Percentiles rank a stretch among this genome's conserved stretches.
Evolutionary conservation across 371 early-diverging fungal genomes (phyloP).

Genomic region (Lichtheimia corymbifera): DNA sequence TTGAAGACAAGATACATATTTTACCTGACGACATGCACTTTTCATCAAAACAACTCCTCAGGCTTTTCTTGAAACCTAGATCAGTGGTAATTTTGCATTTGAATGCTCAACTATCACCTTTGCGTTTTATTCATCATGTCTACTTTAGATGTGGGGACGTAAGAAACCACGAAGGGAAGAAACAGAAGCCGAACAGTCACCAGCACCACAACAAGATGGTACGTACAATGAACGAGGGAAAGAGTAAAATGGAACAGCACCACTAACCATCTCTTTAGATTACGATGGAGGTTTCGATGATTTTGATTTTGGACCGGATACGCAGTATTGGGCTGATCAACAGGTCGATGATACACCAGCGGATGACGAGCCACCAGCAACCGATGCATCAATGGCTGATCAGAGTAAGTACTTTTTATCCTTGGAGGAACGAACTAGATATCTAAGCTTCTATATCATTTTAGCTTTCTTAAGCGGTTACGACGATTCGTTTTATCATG

Average conservation of each 20-base stretch:
- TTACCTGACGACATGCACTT: conserved; percentile 91
- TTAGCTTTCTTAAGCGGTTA: conserved; percentile 21
- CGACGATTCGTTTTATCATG: conserved; percentile 40
- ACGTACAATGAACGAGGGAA: not conserved
- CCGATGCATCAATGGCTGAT: conserved; percentile 22
- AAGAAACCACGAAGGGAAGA: not conserved
- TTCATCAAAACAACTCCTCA: conserved; percentile 77
- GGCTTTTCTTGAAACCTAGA: conserved; percentile 80
- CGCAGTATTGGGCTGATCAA: conserved; percentile 45
- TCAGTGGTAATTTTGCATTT: conserved; percentile 33
- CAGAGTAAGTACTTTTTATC: conserved; percentile 20
- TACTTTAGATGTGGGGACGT: conserved; percentile 3
- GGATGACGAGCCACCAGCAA: not conserved
- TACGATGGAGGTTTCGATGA: conserved; percentile 20
- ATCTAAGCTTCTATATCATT: conserved; percentile 13
- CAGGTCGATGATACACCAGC: conserved; percentile 4
- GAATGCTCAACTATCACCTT: not conserved
- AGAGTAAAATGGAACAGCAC: not conserved
- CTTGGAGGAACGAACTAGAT: not conserved
- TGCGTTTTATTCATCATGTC: not conserved
- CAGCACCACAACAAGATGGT: conserved; percentile 3
- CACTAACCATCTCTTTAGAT: not conserved
- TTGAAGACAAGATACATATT: conserved; percentile 30
- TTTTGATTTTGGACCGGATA: conserved; percentile 29
- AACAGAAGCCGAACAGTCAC: not conserved